These are phyloP conservation scores for Sclerotinia borealis DNA, from an alignment of 2,329 filamentous ascomycete species.

Conservation along the genomic window DNA sequence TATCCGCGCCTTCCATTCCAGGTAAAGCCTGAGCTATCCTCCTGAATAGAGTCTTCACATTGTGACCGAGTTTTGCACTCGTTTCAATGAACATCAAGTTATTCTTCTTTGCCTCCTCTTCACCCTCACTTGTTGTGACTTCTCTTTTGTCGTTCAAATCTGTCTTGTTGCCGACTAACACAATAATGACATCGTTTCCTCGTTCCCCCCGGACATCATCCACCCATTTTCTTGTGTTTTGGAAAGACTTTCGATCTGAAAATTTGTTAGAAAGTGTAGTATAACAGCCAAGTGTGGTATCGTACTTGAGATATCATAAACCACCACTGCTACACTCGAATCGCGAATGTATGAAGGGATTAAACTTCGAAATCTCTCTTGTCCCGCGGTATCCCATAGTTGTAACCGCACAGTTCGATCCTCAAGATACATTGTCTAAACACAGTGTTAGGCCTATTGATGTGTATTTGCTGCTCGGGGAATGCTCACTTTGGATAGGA, in stretches of 20 bases:
- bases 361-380: slow-evolving; percentile 92
- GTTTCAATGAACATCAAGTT: slow-evolving; percentile 99
- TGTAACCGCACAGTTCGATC: slow-evolving; percentile 96
- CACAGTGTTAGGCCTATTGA: slow-evolving; percentile 17
- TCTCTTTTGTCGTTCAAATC: slow-evolving; percentile 97
- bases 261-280: slow-evolving; percentile 21
- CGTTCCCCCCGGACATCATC: slow-evolving; percentile 95
- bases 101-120: slow-evolving; percentile 97
- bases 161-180: slow-evolving; percentile 97
- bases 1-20: slow-evolving; percentile 90
- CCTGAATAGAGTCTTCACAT: slow-evolving; percentile 96
- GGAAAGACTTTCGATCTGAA: slow-evolving; percentile 85
- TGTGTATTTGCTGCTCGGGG: slow-evolving; percentile 3
- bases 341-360: slow-evolving; percentile 99
- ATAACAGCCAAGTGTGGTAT: neutral
- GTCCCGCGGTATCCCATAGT: slow-evolving; percentile 96
- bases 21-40: slow-evolving; percentile 96
- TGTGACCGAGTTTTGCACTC: slow-evolving; percentile 94
- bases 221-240: slow-evolving; percentile 99
- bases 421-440: slow-evolving; percentile 96
- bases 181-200: slow-evolving; percentile 98
- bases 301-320: slow-evolving; percentile 93
- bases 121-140: slow-evolving; percentile 91
- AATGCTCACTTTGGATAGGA: slow-evolving; percentile 79
- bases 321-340: slow-evolving; percentile 94